phyloP scores from a whole-genome alignment of 192 early-diverging fungal species.

The Backusella mclennaniae region DNA sequence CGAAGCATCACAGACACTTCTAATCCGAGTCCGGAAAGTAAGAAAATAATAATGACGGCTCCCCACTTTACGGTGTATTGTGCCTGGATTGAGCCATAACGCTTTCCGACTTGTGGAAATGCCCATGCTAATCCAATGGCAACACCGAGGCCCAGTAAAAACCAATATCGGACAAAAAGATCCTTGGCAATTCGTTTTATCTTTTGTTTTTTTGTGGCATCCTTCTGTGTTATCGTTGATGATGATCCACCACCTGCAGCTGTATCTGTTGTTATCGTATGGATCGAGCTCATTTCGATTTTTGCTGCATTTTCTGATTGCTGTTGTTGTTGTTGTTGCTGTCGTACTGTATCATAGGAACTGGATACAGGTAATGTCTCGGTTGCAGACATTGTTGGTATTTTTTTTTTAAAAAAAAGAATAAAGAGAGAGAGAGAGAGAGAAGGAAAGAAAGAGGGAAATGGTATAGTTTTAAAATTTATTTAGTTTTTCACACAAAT shows the following conservation, averaged over 20 bases:
- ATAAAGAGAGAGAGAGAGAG: background rate
- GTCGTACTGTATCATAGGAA: background rate
- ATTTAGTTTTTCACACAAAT: background rate
- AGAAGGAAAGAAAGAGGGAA: background rate
- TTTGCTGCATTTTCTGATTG: background rate
- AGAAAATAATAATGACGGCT: slow-evolving; percentile 60
- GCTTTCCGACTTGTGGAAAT: slow-evolving; percentile 58
- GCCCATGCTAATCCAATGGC: slow-evolving; percentile 62
- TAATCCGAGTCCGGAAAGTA: slow-evolving; percentile 61
- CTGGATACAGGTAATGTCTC: background rate
- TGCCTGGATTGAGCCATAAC: slow-evolving; percentile 41
- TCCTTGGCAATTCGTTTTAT: slow-evolving; percentile 31
- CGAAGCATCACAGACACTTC: slow-evolving; percentile 55
- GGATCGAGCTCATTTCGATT: background rate
- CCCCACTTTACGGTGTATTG: slow-evolving; percentile 67
- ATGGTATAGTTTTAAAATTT: background rate
- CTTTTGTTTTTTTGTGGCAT: background rate
- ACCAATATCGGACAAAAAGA: slow-evolving; percentile 57
- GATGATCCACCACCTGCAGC: background rate
- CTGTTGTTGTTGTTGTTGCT: background rate
- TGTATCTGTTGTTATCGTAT: background rate
- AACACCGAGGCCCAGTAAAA: slow-evolving; percentile 54
- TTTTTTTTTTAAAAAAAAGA: background rate
- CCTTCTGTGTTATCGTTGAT: background rate
- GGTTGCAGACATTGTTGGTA: background rate